Base-by-base conservation (phyloP, 1,284 basidiomycete genomes). In the Caloboletus inedulis region DNA sequence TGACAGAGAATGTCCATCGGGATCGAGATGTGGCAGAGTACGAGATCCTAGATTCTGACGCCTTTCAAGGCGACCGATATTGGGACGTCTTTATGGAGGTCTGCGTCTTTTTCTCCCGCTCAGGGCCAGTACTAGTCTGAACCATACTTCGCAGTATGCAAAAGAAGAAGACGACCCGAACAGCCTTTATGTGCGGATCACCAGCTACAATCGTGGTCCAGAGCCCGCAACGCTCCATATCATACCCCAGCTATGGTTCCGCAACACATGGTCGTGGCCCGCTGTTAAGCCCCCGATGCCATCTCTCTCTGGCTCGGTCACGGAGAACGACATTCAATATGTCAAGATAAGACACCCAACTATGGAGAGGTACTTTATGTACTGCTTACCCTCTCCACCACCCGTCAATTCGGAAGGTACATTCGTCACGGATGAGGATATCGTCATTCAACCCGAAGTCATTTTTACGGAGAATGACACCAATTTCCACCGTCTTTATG, bases 11-110 rank as follows among this genome's bases (percentile, higher is more conserved):
- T 65, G 75, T 83, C 60, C 82, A 87, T 63, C 81, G 96, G 44
- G 83, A 84, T 61, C 82, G 96, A 36, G 87, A 97, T 57, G 94
- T 94, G 19, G 75, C 82, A 53, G 96, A 99, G 72, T 98, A 85
- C 64, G 96, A 99, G 73, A 85, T 98, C 62, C 75, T 95, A 64
- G 95, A 98, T 69, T 94, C 93, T 1, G 92, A 94, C 55, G 81
- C 81, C 3, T 97, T 98, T 63, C 91, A 97, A 59, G 91, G 93
- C 41, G 88, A 98, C 72, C 79, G 88, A 21, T 99, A 99, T 73
- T 99, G 96, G 96, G 96, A 99, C 69, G 85, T 99, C 43, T 97
- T 95, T 62, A 84, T 96, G 56, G 94, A 97, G 82, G 92, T 91
- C 53, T 42, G 81, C 45, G 5, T 70, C 29, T 43, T 41, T 56